Evolutionary conservation across 352 stramenopile species (phyloP).

Genomic region (Phytophthora podocarpi): DNA sequence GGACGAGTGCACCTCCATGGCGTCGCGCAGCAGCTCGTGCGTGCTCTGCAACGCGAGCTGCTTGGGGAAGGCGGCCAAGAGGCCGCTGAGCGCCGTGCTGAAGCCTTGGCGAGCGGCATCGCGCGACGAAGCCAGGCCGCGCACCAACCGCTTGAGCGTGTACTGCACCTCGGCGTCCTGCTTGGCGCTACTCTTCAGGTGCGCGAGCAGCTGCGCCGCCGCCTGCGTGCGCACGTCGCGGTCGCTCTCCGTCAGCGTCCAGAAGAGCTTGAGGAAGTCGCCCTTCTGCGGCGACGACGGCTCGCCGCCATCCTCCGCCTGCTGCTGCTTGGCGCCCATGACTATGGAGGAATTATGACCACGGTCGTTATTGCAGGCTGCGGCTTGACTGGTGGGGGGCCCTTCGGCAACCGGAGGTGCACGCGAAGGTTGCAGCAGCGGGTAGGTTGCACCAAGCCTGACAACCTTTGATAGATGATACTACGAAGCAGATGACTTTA

Average conservation of each 20-base stretch:
- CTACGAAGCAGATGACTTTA: no score
- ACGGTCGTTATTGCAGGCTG: conserved; percentile 9
- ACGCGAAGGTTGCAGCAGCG: conserved; percentile 21
- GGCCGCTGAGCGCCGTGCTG: conserved; percentile 75
- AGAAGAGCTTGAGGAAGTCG: conserved; percentile 91
- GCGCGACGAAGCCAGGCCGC: conserved; percentile 87
- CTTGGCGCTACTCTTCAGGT: conserved; percentile 44
- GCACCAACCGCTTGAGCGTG: conserved; percentile 91
- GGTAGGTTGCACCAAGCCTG: conserved; percentile 16
- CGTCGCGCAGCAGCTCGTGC: conserved; percentile 60
- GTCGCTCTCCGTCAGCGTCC: conserved; percentile 83
- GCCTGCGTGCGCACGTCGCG: conserved; percentile 56
- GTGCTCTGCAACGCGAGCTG: conserved; percentile 53
- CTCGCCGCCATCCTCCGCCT: conserved; percentile 8
- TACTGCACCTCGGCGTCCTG: conserved; percentile 76
- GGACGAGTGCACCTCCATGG: conserved; percentile 80
- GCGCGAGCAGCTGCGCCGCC: conserved; percentile 59
- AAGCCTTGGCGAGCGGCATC: conserved; percentile 91
- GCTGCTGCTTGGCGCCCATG: conserved; percentile 46
- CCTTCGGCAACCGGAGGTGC: neutral
- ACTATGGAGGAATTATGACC: conserved; percentile 34
- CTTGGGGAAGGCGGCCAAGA: conserved; percentile 61
- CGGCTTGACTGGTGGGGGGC: conserved; percentile 39
- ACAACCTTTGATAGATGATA: conserved; percentile 9
- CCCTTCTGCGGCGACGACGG: conserved; percentile 37